These are phyloP conservation scores for Batkoa obscura DNA, from an alignment of 371 early-diverging fungal species.

Conservation along the genomic window DNA sequence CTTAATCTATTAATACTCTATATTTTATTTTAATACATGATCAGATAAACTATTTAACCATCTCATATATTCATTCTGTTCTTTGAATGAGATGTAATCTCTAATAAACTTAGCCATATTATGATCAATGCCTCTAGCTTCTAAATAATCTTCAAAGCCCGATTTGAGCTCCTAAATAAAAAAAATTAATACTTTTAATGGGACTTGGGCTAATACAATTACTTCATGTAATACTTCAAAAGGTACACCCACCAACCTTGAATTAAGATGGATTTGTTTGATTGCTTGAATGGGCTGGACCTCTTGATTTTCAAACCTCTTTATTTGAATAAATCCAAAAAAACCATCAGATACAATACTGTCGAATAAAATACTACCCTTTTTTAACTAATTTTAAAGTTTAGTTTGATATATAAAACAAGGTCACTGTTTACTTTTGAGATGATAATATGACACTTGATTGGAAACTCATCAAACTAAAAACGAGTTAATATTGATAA, in stretches of 20 bases:
- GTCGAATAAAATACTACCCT: background rate
- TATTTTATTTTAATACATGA: no score
- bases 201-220: background rate
- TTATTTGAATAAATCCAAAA: background rate
- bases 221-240: background rate
- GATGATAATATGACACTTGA: background rate
- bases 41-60: no score
- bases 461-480: conserved; percentile 1
- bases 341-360: background rate
- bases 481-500: background rate
- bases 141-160: conserved; percentile 1
- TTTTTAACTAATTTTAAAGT: background rate
- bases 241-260: background rate
- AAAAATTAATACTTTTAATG: background rate
- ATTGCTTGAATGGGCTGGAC: background rate
- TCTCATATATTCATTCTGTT: background rate
- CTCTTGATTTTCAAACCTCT: background rate
- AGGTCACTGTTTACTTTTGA: background rate
- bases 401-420: background rate
- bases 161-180: conserved; percentile 8
- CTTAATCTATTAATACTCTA: no score
- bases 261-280: background rate
- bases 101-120: conserved; percentile 26
- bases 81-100: conserved; percentile 16
- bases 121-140: conserved; percentile 14